These are phyloP conservation scores for Wickerhamomyces strasburgensis DNA, from an alignment of 805 yeast species.

Conservation along the genomic window DNA sequence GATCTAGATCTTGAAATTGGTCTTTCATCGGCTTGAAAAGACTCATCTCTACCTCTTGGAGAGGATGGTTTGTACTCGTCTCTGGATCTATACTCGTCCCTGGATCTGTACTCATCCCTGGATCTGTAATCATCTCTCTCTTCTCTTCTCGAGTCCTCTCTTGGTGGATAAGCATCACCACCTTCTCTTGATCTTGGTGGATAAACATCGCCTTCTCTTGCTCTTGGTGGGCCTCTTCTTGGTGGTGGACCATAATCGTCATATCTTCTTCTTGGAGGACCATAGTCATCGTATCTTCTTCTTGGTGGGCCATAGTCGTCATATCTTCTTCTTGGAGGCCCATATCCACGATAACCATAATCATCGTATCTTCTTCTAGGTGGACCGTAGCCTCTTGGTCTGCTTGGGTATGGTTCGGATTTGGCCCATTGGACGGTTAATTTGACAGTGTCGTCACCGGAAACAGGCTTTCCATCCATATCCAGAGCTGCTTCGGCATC, in stretches of 20 bases:
- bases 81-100: conserved; percentile 15
- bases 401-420: conserved; percentile 43
- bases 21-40: conserved; percentile 15
- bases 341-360: conserved; percentile 11
- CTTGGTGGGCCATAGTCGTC: conserved; percentile 16
- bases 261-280: conserved; percentile 17
- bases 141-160: too few species aligned
- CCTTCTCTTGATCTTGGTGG: conserved; percentile 12
- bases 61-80: conserved; percentile 12
- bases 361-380: conserved; percentile 15
- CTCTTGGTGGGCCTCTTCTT: conserved; percentile 9
- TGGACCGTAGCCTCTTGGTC: conserved; percentile 12
- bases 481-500: conserved; percentile 52
- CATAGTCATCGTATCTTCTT: conserved; percentile 15
- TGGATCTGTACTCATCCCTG: conserved; percentile 13
- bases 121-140: conserved; percentile 14
- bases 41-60: conserved; percentile 13
- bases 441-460: conserved; percentile 24
- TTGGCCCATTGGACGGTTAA: conserved; percentile 52
- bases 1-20: conserved; percentile 27
- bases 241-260: conserved; percentile 12
- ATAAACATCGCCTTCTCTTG: conserved; percentile 11
- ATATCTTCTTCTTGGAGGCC: conserved; percentile 14
- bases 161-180: conserved; percentile 5
- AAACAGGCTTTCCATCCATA: conserved; percentile 40